Base-by-base conservation (phyloP, 2,329 filamentous ascomycete species). In the Colletotrichum tropicicola region DNA sequence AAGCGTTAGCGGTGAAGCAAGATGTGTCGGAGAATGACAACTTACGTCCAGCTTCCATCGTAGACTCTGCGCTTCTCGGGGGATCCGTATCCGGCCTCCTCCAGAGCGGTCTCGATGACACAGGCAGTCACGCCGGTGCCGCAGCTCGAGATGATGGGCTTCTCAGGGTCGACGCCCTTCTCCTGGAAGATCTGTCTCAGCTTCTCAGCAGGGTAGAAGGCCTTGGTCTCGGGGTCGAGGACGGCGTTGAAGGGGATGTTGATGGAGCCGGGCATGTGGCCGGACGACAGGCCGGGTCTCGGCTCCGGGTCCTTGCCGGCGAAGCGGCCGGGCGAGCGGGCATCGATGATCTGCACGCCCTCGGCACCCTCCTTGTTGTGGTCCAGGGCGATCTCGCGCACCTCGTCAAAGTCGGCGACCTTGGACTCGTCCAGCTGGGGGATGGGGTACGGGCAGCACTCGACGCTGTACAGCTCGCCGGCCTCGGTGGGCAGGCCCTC, bases 41-140 rank as follows among this genome's bases (percentile, higher is more conserved):
- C 92, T 89, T 83, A 97, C 87, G 96, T 98, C 96, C 96, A 99
- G 78, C 94, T 97, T 49, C 96, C 96, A 77, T 99, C 96, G 73
- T 99, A 99, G 21, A 99, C 84, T 74, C 87, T 90, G 70, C 92
- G 87, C 58, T 87, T 87, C 66, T 89, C 85, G 0, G 86, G 79
- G 4, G 87, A 82, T 2, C 91, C 92, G 73, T 89, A 94, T 2
- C 89, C 90, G 21, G 94, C 93, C 77, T 93, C 89, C 28, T 88
- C 88, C 57, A 99, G 80, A 2, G 94, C 96, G 37, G 94, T 91
- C 74, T 99, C 96, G 43, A 99, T 88, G 44, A 98, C 88, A 17
- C 92, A 93, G 7, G 96, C 96, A 10, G 94, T 98, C 54, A 99
- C 95, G 32, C 96, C 96, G 6, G 94, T 98, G 12, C 96, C 96